These are phyloP conservation scores for Fagopyrum tataricum DNA, from an alignment of 148 eudicot species.

Conservation along the genomic window DNA sequence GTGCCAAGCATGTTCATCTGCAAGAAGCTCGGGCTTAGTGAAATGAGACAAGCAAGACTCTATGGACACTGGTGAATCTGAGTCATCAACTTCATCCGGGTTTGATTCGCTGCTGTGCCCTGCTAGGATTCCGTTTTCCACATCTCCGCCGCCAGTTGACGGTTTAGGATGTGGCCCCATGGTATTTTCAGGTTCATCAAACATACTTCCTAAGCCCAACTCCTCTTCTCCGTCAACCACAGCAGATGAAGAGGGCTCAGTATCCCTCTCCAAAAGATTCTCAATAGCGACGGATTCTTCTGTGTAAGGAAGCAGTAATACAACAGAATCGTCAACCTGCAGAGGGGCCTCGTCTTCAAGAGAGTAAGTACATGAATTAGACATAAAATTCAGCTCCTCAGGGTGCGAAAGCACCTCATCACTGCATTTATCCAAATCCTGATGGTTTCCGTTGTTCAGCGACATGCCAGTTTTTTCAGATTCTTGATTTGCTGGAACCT, in stretches of 20 bases:
- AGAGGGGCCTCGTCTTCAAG: constrained; percentile 36
- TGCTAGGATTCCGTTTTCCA: constrained; percentile 27
- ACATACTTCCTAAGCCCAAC: constrained; percentile 59
- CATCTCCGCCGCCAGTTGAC: constrained; percentile 21
- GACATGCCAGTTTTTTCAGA: constrained; percentile 23
- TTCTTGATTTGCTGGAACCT: constrained; percentile 18
- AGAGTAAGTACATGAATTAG: constrained; percentile 23
- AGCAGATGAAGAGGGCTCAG: constrained; percentile 30
- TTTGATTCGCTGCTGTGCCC: constrained; percentile 69
- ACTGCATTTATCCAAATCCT: constrained; percentile 18
- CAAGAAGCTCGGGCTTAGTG: constrained; percentile 67
- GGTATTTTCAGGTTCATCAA: constrained; percentile 65
- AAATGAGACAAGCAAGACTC: constrained; percentile 78
- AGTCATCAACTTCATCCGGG: constrained; percentile 81
- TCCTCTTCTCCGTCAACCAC: constrained; percentile 38
- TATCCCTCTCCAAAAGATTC: constrained; percentile 22
- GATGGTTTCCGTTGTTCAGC: background rate
- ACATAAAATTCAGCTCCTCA: constrained; percentile 20
- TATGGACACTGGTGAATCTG: constrained; percentile 72
- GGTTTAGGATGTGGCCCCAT: constrained; percentile 31
- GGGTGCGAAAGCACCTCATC: constrained; percentile 15
- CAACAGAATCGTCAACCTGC: constrained; percentile 43
- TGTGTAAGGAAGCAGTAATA: constrained; percentile 53
- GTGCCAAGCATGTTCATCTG: constrained; percentile 83
- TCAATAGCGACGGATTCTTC: constrained; percentile 31